Evolutionary conservation across 1,284 basidiomycete genomes (phyloP), one percentile per base, ranked within the genome.

Genomic region (Tylopilus orsonianus): DNA sequence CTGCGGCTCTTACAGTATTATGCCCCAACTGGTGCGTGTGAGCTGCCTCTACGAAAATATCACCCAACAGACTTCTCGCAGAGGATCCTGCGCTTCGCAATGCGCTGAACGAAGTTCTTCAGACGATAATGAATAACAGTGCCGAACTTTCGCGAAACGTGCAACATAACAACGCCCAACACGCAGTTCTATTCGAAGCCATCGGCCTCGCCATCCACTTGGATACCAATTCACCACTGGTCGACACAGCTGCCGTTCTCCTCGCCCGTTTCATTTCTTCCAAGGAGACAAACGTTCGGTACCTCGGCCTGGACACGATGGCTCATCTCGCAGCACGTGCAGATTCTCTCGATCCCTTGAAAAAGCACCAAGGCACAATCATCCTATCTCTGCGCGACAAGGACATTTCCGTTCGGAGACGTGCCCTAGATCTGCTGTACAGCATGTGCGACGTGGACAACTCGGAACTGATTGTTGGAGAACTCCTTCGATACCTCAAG

Each of bases 371-470:
- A 68, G 86, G 84, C 49, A 97, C 93, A 18, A 98, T 99, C 67
- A 96, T 98, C 50, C 74, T 93, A 19, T 93, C 92, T 10, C 77
- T 99, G 20, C 85, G 94, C 35, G 97, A 99, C 73, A 93, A 94
- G 63, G 97, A 99, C 68, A 98, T 99, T 50, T 96, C 93, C 26
- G 95, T 99, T 38, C 85, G 97, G 33, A 78, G 97, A 46, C 80
- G 97, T 49, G 97, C 94, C 1, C 78, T 99, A 41, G 97, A 99
- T 71, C 76, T 99, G 41, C 78, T 99, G 12, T 99, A 98, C 72
- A 97, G 93, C 69, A 98, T 99, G 96, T 99, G 97, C 71, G 97
- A 99, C 66, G 80, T 87, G 14, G 87, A 91, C 59, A 99, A 98
- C 71, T 92, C 95, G 13, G 94, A 95, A 65, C 74, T 90, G 48